Evolutionary conservation across 768 basidiomycete species (phyloP), one percentile per base, ranked within the genome.

Genomic region (Naganishia randhawae): DNA sequence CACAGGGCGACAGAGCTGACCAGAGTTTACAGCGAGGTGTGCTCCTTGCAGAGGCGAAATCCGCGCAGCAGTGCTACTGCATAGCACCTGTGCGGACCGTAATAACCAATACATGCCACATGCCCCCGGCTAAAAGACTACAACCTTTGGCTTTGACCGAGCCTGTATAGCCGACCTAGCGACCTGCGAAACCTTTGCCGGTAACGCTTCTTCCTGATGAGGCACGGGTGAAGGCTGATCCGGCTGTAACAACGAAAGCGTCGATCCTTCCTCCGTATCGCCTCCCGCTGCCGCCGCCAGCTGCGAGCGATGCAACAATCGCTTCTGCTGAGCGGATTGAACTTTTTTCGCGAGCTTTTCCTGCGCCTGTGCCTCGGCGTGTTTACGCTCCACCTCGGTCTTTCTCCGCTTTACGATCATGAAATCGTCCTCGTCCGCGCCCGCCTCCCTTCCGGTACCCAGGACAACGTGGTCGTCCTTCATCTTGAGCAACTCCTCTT

Each of bases 381-480:
- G 65, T 45, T 68, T 66, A 16, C 63, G 82, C 32, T 89, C 86
- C 0, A 90, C 82, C 68, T 88, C 86, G 11, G 77, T 80, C 51
- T 82, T 85, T 63, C 81, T 84, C 50, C 91, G 85, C 76, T 87
- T 88, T 77, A 92, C 84, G 0, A 83, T 83, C 78, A 93, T 92
- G 81, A 94, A 96, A 77, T 96, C 94, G 75, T 97, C 94, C 78
- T 97, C 94, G 76, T 97, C 94, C 10, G 94, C 88, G 27, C 92
- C 91, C 0, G 84, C 86, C 42, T 83, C 86, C 33, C 76, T 76
- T 81, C 74, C 76, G 2, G 76, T 80, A 13, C 73, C 74, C 25
- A 84, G 78, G 0, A 79, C 75, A 25, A 80, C 79, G 13, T 41
- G n/a, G 16, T 67, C 39, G 33, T 57, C 50, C 16, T 48, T 66